Evolutionary conservation across 2,329 filamentous ascomycete genomes (phyloP).

Genomic region (Fonsecaea pedrosoi): DNA sequence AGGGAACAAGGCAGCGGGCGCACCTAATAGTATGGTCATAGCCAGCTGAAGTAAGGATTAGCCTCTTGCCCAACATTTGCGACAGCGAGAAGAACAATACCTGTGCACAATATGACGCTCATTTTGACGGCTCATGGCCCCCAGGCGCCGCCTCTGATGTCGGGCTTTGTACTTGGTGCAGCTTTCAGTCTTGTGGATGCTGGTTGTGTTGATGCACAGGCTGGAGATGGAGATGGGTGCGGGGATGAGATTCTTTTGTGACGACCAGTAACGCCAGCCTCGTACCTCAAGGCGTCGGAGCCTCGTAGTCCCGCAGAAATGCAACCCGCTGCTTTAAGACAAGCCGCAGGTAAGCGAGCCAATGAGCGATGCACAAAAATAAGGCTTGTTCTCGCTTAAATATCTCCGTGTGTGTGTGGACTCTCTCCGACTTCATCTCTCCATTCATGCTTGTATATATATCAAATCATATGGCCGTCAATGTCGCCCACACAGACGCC

Average conservation of each 20-base stretch:
- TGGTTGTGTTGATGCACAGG: conserved; percentile 3
- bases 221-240: conserved; percentile 7
- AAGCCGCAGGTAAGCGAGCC: background rate
- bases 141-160: background rate
- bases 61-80: conserved; percentile 14
- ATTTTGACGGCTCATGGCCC: conserved; percentile 48
- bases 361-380: background rate
- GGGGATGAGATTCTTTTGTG: background rate
- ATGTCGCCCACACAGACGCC: background rate
- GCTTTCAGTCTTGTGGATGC: background rate
- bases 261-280: background rate
- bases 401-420: background rate
- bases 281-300: too few relatives aligned
- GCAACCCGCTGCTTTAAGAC: conserved; percentile 4
- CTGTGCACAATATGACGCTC: conserved; percentile 72
- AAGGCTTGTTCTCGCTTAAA: conserved; percentile 1
- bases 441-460: background rate
- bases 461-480: background rate
- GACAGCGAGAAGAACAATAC: conserved; percentile 49
- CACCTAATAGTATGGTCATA: conserved; percentile 80
- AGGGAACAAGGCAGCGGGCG: conserved; percentile 35
- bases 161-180: background rate
- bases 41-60: conserved; percentile 59
- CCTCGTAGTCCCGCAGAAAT: background rate
- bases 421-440: conserved; percentile 7